Percentiles rank a stretch among this genome's conserved stretches.
Conservation (phyloP, 805 yeast species). For the Tetrapisispora namnaoensis region DNA sequence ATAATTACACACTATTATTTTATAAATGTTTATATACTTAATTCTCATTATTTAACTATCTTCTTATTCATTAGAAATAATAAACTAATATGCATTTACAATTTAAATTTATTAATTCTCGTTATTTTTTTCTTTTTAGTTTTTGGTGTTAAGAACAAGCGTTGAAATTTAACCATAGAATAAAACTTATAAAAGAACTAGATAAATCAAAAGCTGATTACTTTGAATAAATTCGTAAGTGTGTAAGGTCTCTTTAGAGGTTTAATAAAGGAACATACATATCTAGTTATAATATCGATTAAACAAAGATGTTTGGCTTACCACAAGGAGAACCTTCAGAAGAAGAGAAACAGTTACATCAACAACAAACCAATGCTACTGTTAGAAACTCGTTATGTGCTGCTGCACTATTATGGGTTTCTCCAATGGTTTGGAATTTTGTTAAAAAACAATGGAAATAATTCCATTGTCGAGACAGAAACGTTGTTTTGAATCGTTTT, state of each 20-base stretch:
- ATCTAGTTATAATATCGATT: not conserved
- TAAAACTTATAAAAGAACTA: no score
- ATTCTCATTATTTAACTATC: no score
- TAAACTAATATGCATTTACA: no score
- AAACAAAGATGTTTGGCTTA: conserved; percentile 35
- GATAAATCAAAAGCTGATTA: no score
- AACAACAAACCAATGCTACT: conserved; percentile 50
- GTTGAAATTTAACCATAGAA: not conserved
- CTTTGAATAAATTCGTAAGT: no score
- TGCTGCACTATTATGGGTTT: conserved; percentile 52
- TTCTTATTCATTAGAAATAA: no score
- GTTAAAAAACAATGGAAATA: conserved; percentile 29
- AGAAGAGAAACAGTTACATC: conserved; percentile 59
- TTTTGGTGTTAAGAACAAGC: not conserved
- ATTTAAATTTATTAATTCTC: not conserved
- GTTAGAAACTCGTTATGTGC: conserved; percentile 49
- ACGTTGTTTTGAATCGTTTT: not conserved
- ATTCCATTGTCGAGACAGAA: not conserved
- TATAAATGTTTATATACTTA: no score
- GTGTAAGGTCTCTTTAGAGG: no score
- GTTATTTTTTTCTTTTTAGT: not conserved
- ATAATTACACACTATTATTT: no score
- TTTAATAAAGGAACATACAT: no score
- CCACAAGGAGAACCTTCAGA: conserved; percentile 47
- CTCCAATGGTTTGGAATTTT: conserved; percentile 28